Evolutionary conservation across 2,329 filamentous ascomycete species (phyloP).

Genomic region (Penicillium concentricum): DNA sequence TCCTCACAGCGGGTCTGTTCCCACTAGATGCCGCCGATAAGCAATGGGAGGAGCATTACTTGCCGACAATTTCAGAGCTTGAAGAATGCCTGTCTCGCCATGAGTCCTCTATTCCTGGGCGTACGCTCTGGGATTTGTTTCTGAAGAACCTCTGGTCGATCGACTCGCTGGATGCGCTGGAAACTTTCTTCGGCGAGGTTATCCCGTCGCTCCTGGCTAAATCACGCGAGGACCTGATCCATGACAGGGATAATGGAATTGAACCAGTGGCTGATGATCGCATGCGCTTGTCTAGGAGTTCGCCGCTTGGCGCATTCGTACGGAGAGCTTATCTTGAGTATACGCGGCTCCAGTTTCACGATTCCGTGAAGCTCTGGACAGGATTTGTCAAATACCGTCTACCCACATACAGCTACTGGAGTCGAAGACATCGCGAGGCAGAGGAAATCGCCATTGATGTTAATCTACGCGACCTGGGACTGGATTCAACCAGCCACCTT

Average conservation of each 20-base stretch:
- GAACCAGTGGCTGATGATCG: conserved; percentile 47
- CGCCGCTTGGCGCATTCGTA: conserved; percentile 79
- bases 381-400: conserved; percentile 78
- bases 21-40: conserved; percentile 37
- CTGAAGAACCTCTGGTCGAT: conserved; percentile 79
- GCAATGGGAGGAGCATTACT: conserved; percentile 31
- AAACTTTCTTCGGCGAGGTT: conserved; percentile 66
- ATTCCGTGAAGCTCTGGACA: conserved; percentile 76
- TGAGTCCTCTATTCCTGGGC: conserved; percentile 63
- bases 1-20: conserved; percentile 70
- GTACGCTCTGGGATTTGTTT: conserved; percentile 84
- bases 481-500: conserved; percentile 52
- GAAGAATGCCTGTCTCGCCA: conserved; percentile 48
- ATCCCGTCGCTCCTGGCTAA: conserved; percentile 59
- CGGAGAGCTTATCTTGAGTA: conserved; percentile 77
- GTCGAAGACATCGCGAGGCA: conserved; percentile 51
- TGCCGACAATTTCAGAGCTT: conserved; percentile 46
- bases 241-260: conserved; percentile 55
- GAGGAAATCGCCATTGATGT: conserved; percentile 57
- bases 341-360: conserved; percentile 73
- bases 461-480: conserved; percentile 59
- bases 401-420: conserved; percentile 65
- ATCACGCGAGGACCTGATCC: conserved; percentile 60
- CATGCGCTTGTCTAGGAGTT: conserved; percentile 68
- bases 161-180: conserved; percentile 76